Percentiles rank a stretch among this genome's conserved stretches.
Conservation (phyloP, 495 filamentous ascomycete genomes). For the Aspergillus cristatus region DNA sequence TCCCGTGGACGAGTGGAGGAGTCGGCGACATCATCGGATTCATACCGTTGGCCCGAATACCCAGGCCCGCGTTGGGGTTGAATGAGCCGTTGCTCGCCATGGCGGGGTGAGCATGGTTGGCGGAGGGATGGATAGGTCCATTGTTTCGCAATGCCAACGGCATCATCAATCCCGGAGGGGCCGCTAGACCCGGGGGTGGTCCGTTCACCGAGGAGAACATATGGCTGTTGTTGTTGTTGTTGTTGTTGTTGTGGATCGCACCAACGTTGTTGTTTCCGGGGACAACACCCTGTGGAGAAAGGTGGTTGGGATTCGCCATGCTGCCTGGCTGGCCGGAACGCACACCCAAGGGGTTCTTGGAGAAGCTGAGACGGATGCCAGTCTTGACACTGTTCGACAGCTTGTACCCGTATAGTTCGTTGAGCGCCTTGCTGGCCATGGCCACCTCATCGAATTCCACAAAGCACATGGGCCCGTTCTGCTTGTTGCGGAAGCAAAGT, state of each 20-base stretch:
- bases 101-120: constrained; percentile 22
- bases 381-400: constrained; percentile 93
- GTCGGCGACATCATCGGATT: constrained; percentile 36
- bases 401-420: constrained; percentile 81
- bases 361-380: constrained; percentile 95
- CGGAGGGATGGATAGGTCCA: constrained; percentile 20
- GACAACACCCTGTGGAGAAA: constrained; percentile 39
- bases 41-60: constrained; percentile 32
- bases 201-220: constrained; percentile 65
- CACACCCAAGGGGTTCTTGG: constrained; percentile 93
- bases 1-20: constrained; percentile 25
- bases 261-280: constrained; percentile 42
- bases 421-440: constrained; percentile 86
- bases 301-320: constrained; percentile 39
- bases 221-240: too few relatives aligned
- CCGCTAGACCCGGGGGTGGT: constrained; percentile 62
- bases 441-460: constrained; percentile 96
- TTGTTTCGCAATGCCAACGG: constrained; percentile 29
- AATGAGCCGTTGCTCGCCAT: constrained; percentile 30
- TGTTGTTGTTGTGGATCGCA: constrained; percentile 42
- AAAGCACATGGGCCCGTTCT: constrained; percentile 98
- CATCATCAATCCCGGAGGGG: constrained; percentile 56
- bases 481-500: constrained; percentile 94
- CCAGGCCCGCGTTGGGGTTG: constrained; percentile 35
- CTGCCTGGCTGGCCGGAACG: constrained; percentile 62